Evolutionary conservation across 164 flowering plant genomes (phyloP).

Genomic region (Stephania cephalantha): DNA sequence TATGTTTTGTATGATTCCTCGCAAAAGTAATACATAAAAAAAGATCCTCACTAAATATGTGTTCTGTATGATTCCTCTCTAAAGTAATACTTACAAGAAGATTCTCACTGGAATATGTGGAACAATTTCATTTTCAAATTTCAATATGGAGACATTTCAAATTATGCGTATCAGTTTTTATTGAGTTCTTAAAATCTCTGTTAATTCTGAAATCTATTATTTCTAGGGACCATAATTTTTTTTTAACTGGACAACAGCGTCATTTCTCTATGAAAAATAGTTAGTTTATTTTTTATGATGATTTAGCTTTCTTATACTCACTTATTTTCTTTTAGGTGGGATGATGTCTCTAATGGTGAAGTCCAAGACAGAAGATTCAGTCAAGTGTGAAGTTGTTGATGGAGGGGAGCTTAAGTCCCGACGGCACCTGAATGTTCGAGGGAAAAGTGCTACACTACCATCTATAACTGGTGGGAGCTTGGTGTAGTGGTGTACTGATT

Average conservation of each 20-base stretch:
- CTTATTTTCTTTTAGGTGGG: constrained; percentile 54
- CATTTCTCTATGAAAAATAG: not conserved
- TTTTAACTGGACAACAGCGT: not conserved
- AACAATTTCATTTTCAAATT: no score
- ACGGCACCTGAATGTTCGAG: constrained; percentile 93
- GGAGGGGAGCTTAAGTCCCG: constrained; percentile 98
- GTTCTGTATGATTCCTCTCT: no score
- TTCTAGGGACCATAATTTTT: not conserved
- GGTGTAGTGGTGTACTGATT: not conserved
- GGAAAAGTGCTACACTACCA: constrained; percentile 98
- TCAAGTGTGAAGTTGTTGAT: constrained; percentile 93
- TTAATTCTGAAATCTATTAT: not conserved
- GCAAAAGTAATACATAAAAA: no score
- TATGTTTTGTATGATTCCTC: no score
- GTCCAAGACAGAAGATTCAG: constrained; percentile 87
- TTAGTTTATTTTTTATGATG: not conserved
- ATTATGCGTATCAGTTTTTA: not conserved
- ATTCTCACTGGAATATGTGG: no score
- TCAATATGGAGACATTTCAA: not conserved
- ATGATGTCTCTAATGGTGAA: constrained; percentile 95
- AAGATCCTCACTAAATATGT: no score
- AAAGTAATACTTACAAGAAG: no score
- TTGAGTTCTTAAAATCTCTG: not conserved
- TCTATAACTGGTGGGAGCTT: constrained; percentile 69
- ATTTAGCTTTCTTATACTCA: constrained; percentile 1